Base-by-base conservation (phyloP, 129 eudicot species). In the Chrysanthemum lavandulifolium region DNA sequence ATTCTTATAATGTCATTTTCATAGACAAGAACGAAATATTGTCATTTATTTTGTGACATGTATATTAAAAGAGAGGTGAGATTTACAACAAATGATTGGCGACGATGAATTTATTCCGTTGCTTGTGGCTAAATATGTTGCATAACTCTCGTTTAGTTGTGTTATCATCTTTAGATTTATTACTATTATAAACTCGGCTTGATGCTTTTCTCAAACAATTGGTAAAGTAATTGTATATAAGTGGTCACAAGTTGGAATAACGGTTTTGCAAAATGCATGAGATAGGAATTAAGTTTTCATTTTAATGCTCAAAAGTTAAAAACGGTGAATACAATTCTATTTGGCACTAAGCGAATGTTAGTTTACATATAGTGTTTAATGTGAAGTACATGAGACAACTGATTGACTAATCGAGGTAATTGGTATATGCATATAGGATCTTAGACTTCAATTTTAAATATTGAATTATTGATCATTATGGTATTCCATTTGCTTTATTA, bases 311-410 rank as follows among this genome's bases (percentile, higher is more conserved):
- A 19, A 21, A 29, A 29, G 33, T 29, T 27, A 29, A 29, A 29
- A 29, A 3, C 33, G 33, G 3, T 29, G 33, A 29, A 29, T 3
- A 29, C 33, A 29, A 29, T 29, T 29, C 33, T 29, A 29, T 29
- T 29, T 29, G 33, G 33, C 5, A 29, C 33, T 29, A 3, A 29
- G 33, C 48, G 33, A 29, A 13, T 67, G 36, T 11, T 47, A 16
- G 65, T 49, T 66, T 66, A 66, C 56, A 1, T 50, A 50, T 67
- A 25, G 56, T 16, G 56, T 45, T 67, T 47, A 19, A 18, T 67
- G 56, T 67, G 13, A 19, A 19, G 21, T 12, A 31, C 7, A 5
- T 31, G 5, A 55, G n/a, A 14, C 31, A 59, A 16, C 27, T 59
- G 21, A 59, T 59, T 18, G 7, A 12, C 33, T 59, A 59, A 59